phyloP scores from a whole-genome alignment of 768 basidiomycete species.

The Goffeauzyma gilvescens region DNA sequence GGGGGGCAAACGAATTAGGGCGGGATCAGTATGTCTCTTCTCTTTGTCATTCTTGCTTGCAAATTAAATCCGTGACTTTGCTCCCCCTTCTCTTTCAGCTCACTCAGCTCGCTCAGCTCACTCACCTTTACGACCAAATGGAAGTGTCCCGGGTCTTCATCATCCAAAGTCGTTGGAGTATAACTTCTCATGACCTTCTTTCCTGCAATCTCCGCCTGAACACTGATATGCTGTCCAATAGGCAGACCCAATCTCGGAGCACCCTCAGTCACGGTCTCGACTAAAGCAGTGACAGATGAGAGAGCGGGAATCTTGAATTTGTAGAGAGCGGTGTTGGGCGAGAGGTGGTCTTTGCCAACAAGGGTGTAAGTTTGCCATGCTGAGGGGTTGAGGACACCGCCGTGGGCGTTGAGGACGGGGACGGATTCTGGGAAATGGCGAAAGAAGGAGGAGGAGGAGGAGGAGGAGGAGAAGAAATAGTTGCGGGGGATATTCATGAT shows the following conservation, averaged over 20 bases:
- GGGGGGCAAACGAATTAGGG: too few species aligned
- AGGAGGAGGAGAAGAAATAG: too few species aligned
- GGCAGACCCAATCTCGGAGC: conserved; percentile 77
- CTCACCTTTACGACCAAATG: conserved; percentile 88
- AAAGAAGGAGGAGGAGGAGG: too few species aligned
- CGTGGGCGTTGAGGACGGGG: too few species aligned
- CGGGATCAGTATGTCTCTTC: not conserved
- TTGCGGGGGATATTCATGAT: too few species aligned
- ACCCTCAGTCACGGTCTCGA: conserved; percentile 71
- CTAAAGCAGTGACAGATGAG: conserved; percentile 38
- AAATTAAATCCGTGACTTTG: not conserved
- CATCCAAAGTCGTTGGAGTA: conserved; percentile 80
- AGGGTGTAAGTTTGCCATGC: conserved; percentile 48
- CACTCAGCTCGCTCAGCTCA: not conserved
- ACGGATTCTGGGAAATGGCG: too few species aligned
- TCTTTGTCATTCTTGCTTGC: not conserved
- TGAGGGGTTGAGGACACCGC: too few species aligned
- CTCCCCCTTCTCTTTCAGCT: too few species aligned
- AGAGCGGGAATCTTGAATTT: conserved; percentile 17
- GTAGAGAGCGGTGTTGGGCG: conserved; percentile 88
- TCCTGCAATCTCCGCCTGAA: conserved; percentile 74
- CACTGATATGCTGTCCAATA: conserved; percentile 86
- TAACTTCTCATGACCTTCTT: conserved; percentile 81
- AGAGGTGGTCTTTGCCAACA: conserved; percentile 58
- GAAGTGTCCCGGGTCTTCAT: conserved; percentile 73